Conservation (phyloP, 805 yeast genomes). For the Candida coleopterorum region DNA sequence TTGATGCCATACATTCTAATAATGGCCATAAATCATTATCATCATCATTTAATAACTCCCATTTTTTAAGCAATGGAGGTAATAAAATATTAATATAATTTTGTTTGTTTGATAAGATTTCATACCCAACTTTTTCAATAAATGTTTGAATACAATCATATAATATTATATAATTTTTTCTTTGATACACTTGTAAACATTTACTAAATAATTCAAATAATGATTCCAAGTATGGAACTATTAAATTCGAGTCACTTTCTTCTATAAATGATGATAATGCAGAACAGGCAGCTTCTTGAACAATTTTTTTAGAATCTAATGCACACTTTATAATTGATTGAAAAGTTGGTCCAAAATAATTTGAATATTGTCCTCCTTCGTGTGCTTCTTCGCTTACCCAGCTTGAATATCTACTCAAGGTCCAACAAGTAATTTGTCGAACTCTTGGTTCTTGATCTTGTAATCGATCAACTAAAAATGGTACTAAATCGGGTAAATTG, state of each 20-base stretch:
- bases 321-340: slow-evolving; percentile 71
- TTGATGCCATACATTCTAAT: slow-evolving; percentile 86
- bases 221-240: slow-evolving; percentile 60
- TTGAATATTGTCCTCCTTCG: slow-evolving; percentile 56
- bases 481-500: slow-evolving; percentile 75
- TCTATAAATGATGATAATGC: slow-evolving; percentile 84
- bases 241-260: slow-evolving; percentile 56
- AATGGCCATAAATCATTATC: slow-evolving; percentile 89
- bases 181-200: slow-evolving; percentile 76
- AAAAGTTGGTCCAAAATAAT: slow-evolving; percentile 71
- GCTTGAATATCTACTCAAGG: slow-evolving; percentile 74
- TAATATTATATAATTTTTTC: slow-evolving; percentile 72
- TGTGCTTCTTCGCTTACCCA: slow-evolving; percentile 77
- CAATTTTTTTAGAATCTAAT: slow-evolving; percentile 80
- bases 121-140: slow-evolving; percentile 68
- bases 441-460: slow-evolving; percentile 77
- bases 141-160: slow-evolving; percentile 91
- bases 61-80: slow-evolving; percentile 78
- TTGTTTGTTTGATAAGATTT: slow-evolving; percentile 49
- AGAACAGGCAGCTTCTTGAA: slow-evolving; percentile 92
- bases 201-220: slow-evolving; percentile 64
- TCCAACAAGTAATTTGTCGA: slow-evolving; percentile 94
- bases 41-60: slow-evolving; percentile 71
- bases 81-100: slow-evolving; percentile 57
- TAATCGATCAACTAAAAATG: slow-evolving; percentile 77